These are phyloP conservation scores for Didymella exigua DNA, from an alignment of 2,329 filamentous ascomycete genomes.

Conservation along the genomic window DNA sequence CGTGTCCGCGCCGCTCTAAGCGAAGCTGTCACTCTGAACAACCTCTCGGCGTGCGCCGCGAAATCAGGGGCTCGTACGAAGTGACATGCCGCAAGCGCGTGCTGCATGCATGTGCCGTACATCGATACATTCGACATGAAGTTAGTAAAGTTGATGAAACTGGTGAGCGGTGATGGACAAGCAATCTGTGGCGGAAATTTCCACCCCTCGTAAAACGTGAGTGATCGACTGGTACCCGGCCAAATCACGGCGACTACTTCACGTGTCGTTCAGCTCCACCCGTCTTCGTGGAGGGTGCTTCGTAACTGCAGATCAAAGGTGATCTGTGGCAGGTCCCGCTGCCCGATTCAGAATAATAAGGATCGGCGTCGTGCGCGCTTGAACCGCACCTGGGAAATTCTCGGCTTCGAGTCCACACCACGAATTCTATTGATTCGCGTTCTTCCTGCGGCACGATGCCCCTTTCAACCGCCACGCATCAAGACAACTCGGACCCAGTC, in stretches of 20 bases:
- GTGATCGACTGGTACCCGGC: slow-evolving; percentile 3
- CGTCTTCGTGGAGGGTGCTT: slow-evolving; percentile 11
- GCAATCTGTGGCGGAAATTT: neutral
- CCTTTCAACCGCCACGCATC: neutral
- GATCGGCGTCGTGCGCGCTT: too few relatives aligned
- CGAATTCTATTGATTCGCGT: neutral
- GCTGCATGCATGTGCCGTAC: neutral
- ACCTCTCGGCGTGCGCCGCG: slow-evolving; percentile 3
- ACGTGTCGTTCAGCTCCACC: neutral
- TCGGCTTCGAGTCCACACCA: too few relatives aligned
- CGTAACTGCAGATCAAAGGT: slow-evolving; percentile 1
- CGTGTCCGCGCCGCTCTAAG: neutral
- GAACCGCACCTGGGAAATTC: too few relatives aligned
- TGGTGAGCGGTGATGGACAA: neutral
- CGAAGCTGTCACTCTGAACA: slow-evolving; percentile 5
- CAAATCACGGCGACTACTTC: neutral
- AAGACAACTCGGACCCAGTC: slow-evolving; percentile 24
- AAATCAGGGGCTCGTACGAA: neutral
- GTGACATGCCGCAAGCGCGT: neutral
- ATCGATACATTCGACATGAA: neutral
- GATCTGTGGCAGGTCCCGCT: slow-evolving; percentile 6
- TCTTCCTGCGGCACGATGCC: slow-evolving; percentile 2
- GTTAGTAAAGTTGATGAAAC: neutral
- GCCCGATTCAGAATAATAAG: neutral
- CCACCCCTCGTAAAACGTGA: neutral